Conservation (phyloP, 345 rosid genomes). For the Aquilaria sinensis region DNA sequence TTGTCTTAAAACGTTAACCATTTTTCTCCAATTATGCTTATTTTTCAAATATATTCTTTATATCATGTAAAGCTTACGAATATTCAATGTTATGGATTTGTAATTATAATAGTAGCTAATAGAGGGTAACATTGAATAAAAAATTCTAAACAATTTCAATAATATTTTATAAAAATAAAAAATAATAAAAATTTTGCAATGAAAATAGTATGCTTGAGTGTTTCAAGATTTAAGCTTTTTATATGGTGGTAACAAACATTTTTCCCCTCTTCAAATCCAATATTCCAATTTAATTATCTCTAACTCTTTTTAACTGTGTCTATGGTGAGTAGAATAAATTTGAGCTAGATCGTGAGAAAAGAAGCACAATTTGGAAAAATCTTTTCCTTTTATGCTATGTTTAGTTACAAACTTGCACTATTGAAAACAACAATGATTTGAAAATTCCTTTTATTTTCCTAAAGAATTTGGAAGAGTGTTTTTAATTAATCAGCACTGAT, state of each 20-base stretch:
- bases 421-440: too few relatives aligned
- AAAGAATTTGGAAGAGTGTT: too few relatives aligned
- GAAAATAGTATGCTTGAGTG: too few relatives aligned
- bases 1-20: too few relatives aligned
- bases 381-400: constrained; percentile 7
- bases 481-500: too few relatives aligned
- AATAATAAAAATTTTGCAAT: not conserved
- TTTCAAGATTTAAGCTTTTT: not conserved
- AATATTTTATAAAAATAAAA: not conserved
- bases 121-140: not conserved
- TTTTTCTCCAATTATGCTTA: too few relatives aligned
- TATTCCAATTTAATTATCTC: not conserved
- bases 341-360: not conserved
- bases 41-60: too few relatives aligned
- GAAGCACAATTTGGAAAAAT: too few relatives aligned
- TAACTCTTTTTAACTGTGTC: not conserved
- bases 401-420: too few relatives aligned
- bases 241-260: not conserved
- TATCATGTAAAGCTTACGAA: too few relatives aligned
- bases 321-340: not conserved
- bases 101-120: not conserved
- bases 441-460: too few relatives aligned
- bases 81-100: too few relatives aligned
- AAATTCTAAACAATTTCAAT: not conserved
- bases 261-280: not conserved